phyloP scores from a whole-genome alignment of 2,329 filamentous ascomycete genomes.

The Fusarium sulawesiense region DNA sequence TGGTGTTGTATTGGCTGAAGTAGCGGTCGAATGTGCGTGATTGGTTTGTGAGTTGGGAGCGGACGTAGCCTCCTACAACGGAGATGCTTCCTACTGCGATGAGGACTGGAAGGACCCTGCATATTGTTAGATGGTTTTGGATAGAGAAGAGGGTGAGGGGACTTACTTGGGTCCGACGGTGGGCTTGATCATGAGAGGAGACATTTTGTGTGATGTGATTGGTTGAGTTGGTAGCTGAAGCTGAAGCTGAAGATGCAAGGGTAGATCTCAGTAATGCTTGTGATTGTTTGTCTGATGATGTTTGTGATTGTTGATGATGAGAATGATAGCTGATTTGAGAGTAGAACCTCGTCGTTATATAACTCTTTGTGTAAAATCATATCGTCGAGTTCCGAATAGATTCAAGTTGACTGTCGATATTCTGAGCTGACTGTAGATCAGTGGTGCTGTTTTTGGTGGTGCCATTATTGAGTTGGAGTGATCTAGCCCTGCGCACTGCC shows the following conservation, averaged over 20 bases:
- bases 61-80: slow-evolving; percentile 32
- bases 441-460: slow-evolving; percentile 37
- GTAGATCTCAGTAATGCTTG: slow-evolving; percentile 22
- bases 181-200: slow-evolving; percentile 38
- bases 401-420: slow-evolving; percentile 37
- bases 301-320: slow-evolving; percentile 20
- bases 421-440: slow-evolving; percentile 31
- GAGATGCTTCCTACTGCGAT: slow-evolving; percentile 41
- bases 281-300: slow-evolving; percentile 4
- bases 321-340: not conserved
- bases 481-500: slow-evolving; percentile 28
- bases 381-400: slow-evolving; percentile 19
- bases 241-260: slow-evolving; percentile 9
- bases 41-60: slow-evolving; percentile 32
- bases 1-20: slow-evolving; percentile 43
- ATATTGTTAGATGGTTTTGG: slow-evolving; percentile 9
- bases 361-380: not conserved
- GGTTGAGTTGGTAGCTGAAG: slow-evolving; percentile 9
- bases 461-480: slow-evolving; percentile 23
- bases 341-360: slow-evolving; percentile 31
- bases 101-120: slow-evolving; percentile 38
- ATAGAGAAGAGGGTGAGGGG: not conserved
- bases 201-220: slow-evolving; percentile 37
- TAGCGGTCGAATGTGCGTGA: slow-evolving; percentile 43
- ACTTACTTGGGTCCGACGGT: slow-evolving; percentile 36